Base-by-base conservation (phyloP, 2,329 filamentous ascomycete species). In the Cytospora piceicola region DNA sequence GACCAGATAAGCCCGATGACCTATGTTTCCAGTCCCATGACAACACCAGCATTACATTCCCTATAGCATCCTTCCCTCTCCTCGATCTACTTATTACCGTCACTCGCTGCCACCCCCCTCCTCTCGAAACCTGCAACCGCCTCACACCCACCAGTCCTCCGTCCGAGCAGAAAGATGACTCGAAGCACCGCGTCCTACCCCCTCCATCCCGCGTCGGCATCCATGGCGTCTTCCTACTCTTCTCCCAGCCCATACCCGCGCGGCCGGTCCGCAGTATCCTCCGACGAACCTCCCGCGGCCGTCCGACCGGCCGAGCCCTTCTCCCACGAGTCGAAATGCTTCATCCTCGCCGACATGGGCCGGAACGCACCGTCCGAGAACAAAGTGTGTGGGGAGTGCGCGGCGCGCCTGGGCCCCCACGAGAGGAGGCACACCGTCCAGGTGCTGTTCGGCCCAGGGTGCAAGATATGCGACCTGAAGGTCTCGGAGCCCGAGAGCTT, bases 401-500 rank as follows among this genome's bases (percentile, higher is more conserved):
- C 36, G 53, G 27, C 49, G 39, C 49, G 53, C 12, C 39, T 63
- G 6, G n/a, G 49, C 8, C 29, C 36, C 36, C 39, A 63, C 15
- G 52, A 63, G 60, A 53, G 32, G 60, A 42, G 56, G 20, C 32
- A 57, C 22, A 24, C 53, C 17, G 29, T 57, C 15, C 32, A 54
- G 29, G 53, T 54, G 34, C 29, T 46, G n/a, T 57, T 52, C 11
- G 53, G 60, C 60, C 53, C 57, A 14, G 53, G 32, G 22, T 63
- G 60, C 39, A 63, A 32, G n/a, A 63, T 63, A 53, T 63, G 60
- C 42, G 52, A 57, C n/a, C 53, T 63, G 36, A 57, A 54, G 39
- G 42, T 79, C 63, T 74, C 77, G 70, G 79, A 80, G 61, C 85
- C 88, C 5, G 88, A 88, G 72, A 83, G 83, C 66, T 96, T 93